A percentile compares a stretch with the other conserved stretches of the same genome.
Conservation (phyloP, 2,329 filamentous ascomycete species). For the Ophiostoma himal-ulmi region DNA sequence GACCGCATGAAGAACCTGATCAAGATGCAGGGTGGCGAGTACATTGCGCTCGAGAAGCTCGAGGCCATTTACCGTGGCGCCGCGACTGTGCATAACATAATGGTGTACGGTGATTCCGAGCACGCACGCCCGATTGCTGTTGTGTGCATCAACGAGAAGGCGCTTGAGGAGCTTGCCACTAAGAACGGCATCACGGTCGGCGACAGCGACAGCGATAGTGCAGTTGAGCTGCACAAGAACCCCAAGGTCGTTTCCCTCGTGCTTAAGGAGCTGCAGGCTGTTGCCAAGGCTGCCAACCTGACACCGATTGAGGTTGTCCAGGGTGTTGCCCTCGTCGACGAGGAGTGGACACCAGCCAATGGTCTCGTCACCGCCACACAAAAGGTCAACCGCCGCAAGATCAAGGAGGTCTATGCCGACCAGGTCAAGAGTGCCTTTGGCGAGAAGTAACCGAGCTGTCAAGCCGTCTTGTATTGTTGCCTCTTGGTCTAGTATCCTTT, state of each 20-base stretch:
- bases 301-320: slow-evolving; percentile 66
- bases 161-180: slow-evolving; percentile 54
- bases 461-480: background rate
- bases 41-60: slow-evolving; percentile 93
- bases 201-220: slow-evolving; percentile 25
- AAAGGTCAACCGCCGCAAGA: slow-evolving; percentile 51
- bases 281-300: slow-evolving; percentile 61
- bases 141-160: slow-evolving; percentile 63
- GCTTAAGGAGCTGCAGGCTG: slow-evolving; percentile 61
- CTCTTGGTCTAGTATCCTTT: background rate
- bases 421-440: slow-evolving; percentile 44
- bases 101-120: slow-evolving; percentile 72
- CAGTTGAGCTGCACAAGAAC: slow-evolving; percentile 55
- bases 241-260: slow-evolving; percentile 56
- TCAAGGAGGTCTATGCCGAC: slow-evolving; percentile 47
- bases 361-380: slow-evolving; percentile 57
- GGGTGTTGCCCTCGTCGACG: slow-evolving; percentile 71
- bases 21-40: slow-evolving; percentile 92
- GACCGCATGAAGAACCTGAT: slow-evolving; percentile 98
- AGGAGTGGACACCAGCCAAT: slow-evolving; percentile 81
- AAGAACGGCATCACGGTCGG: slow-evolving; percentile 48
- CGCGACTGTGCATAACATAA: slow-evolving; percentile 76
- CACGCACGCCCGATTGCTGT: slow-evolving; percentile 76
- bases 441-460: slow-evolving; percentile 3
- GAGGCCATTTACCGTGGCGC: slow-evolving; percentile 83